Evolutionary conservation across 495 filamentous ascomycete genomes (phyloP).

Genomic region (Cercophora samala): DNA sequence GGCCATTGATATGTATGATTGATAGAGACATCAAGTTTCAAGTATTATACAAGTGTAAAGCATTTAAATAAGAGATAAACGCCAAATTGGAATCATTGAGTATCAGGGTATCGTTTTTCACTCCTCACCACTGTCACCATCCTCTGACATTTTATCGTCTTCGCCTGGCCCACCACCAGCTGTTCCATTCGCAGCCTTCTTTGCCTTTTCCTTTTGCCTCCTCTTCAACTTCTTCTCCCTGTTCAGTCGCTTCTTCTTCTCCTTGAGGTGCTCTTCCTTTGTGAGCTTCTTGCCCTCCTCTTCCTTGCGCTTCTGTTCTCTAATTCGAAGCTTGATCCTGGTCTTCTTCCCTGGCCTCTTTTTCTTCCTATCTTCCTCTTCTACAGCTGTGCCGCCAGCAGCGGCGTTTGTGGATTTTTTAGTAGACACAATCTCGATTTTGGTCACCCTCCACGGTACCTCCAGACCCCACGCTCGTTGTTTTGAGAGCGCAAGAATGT

Average conservation of each 20-base stretch:
- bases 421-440: conserved; percentile 25
- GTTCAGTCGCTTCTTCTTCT: conserved; percentile 54
- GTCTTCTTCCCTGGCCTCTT: conserved; percentile 53
- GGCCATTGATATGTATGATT: neutral
- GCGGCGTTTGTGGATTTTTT: neutral
- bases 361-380: conserved; percentile 28
- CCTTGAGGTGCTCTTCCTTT: conserved; percentile 46
- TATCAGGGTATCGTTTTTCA: neutral
- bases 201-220: conserved; percentile 48
- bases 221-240: conserved; percentile 52
- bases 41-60: too few relatives aligned
- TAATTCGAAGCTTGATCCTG: conserved; percentile 45
- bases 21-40: neutral
- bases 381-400: neutral
- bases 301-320: conserved; percentile 31
- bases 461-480: conserved; percentile 51
- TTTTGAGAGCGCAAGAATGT: conserved; percentile 39
- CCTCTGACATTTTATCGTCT: conserved; percentile 1
- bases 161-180: conserved; percentile 8
- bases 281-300: conserved; percentile 30
- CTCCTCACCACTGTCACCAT: neutral
- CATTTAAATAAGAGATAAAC: neutral
- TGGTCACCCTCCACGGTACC: conserved; percentile 54
- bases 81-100: neutral
- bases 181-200: conserved; percentile 37